Base-by-base conservation (phyloP, 192 early-diverging fungal species). In the Dissophora globulifera region DNA sequence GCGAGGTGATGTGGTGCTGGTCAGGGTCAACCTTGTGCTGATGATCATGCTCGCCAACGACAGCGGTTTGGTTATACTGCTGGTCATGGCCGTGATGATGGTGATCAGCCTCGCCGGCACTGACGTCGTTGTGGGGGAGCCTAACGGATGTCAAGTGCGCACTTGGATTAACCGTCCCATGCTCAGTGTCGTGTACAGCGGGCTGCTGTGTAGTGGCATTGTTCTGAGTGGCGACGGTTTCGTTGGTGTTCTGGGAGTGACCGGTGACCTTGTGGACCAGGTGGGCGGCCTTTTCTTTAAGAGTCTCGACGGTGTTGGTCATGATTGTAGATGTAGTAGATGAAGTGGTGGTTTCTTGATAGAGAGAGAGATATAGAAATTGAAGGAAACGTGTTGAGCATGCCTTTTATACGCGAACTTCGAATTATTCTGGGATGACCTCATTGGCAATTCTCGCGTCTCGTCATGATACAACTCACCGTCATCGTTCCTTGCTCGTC, bases 221-320 rank as follows among this genome's bases (percentile, higher is more conserved):
- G 22, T 19, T 61, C 15, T 51, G 23, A 30, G 23, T 52, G 22
- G 11, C 13, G 22, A 9, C 29, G 3, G n/a, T 31, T 19, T 15
- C 19, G 49, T 22, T 43, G 16, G 53, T 27, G 32, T 35, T 17
- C 5, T 43, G 19, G 49, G 22, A 30, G 45, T 62, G 58, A 42
- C 69, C 69, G 16, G 69, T 72, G 54, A 63, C 47, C 52, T 63
- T 72, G 19, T 46, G 1, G 42, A 64, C 22, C 27, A 74, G 23
- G 62, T 63, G 47, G 17, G 61, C 0, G 20, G 69, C 69, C 61
- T 72, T 72, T 17, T 72, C 69, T 55, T 64, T 74, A 49, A 74
- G 57, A 10, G 41, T 27, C 48, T 64, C 69, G 46, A 58, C 30
- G 41, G 43, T 40, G 48, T 45, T 61, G 31, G 42, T 61, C 45